Evolutionary conservation across 1,284 basidiomycete genomes (phyloP).

Genomic region (Lentinus polychrous): DNA sequence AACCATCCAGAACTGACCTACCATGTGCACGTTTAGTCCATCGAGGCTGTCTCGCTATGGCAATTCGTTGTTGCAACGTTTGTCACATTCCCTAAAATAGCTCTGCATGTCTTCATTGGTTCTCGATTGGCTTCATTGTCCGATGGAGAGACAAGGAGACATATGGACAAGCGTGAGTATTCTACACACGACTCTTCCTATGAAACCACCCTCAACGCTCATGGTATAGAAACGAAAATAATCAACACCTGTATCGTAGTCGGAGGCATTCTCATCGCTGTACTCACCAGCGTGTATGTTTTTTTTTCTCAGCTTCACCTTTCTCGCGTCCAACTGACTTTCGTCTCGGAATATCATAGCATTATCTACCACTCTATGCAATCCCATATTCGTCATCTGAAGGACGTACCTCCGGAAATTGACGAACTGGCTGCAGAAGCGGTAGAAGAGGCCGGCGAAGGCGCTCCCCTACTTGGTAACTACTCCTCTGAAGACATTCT

Average conservation of each 20-base stretch:
- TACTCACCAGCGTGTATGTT: slow-evolving; percentile 60
- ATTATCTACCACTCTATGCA: slow-evolving; percentile 57
- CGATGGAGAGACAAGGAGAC: slow-evolving; percentile 63
- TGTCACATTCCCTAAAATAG: slow-evolving; percentile 63
- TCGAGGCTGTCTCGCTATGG: slow-evolving; percentile 63
- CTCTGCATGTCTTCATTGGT: slow-evolving; percentile 73
- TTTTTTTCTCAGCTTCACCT: neutral
- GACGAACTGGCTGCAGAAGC: slow-evolving; percentile 55
- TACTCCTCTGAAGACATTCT: slow-evolving; percentile 19
- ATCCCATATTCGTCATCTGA: slow-evolving; percentile 50
- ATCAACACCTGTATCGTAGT: slow-evolving; percentile 55
- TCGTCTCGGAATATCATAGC: slow-evolving; percentile 29
- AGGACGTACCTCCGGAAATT: slow-evolving; percentile 40
- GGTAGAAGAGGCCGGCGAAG: slow-evolving; percentile 57
- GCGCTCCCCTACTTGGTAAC: slow-evolving; percentile 47
- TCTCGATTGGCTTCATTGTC: slow-evolving; percentile 68
- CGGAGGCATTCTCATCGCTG: slow-evolving; percentile 48
- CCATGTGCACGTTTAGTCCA: slow-evolving; percentile 51
- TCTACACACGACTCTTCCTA: neutral
- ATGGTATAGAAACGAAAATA: slow-evolving; percentile 48
- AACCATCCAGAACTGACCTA: neutral
- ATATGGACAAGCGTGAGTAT: slow-evolving; percentile 67
- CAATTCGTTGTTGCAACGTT: slow-evolving; percentile 72
- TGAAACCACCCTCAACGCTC: neutral
- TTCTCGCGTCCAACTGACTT: neutral